Conservation (phyloP, 2,329 filamentous ascomycete genomes). For the Sclerotinia minor region DNA sequence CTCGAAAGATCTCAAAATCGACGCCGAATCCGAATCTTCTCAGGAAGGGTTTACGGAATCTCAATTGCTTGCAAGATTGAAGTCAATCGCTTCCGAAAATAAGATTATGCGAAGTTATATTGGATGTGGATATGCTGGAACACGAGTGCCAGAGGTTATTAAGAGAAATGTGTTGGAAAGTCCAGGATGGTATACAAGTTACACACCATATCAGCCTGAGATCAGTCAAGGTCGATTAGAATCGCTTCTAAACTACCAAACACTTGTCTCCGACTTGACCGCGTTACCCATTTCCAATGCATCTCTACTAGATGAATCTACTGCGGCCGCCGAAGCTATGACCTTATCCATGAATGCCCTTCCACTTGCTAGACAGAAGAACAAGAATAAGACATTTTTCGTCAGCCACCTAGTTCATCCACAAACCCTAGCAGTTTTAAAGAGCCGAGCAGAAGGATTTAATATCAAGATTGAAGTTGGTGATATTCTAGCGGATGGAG, state of each 20-base stretch:
- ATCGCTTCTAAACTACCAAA: constrained; percentile 94
- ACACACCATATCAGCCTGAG: constrained; percentile 95
- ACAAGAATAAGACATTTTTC: constrained; percentile 75
- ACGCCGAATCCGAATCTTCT: constrained; percentile 42
- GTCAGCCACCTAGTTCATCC: constrained; percentile 82
- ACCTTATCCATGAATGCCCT: constrained; percentile 82
- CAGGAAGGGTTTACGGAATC: constrained; percentile 53
- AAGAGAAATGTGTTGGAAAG: constrained; percentile 90
- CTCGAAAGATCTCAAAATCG: constrained; percentile 60
- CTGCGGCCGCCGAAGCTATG: constrained; percentile 93
- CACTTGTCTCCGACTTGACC: constrained; percentile 84
- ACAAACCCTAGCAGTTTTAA: constrained; percentile 81
- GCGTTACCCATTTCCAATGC: constrained; percentile 87
- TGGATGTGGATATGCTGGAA: constrained; percentile 84
- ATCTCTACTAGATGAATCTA: constrained; percentile 86
- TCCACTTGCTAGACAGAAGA: constrained; percentile 69
- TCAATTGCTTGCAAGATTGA: constrained; percentile 55
- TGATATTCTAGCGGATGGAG: constrained; percentile 67
- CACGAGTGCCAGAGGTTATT: constrained; percentile 85
- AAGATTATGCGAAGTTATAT: constrained; percentile 69
- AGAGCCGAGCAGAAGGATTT: constrained; percentile 86
- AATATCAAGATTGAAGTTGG: constrained; percentile 75
- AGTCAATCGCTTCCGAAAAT: constrained; percentile 59
- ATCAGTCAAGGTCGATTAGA: constrained; percentile 94
- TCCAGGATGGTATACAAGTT: constrained; percentile 96